phyloP scores from a whole-genome alignment of 306 rosid genomes.

The Cyclanthera cordifolia region DNA sequence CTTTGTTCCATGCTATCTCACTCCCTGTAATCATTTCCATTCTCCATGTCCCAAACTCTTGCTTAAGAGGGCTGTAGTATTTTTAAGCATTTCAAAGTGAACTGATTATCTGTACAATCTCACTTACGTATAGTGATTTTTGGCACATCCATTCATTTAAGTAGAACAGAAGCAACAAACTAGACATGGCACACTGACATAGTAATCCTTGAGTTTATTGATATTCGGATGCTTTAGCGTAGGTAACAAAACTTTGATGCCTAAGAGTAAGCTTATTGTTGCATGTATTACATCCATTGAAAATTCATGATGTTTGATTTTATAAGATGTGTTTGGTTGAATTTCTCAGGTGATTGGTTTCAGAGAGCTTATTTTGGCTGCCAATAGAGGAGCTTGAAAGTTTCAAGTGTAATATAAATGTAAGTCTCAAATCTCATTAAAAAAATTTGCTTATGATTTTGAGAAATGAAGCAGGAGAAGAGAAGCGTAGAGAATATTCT shows the following conservation, averaged over 20 bases:
- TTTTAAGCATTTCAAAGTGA: too few relatives aligned
- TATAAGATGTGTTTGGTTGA: not conserved
- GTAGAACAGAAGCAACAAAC: not conserved
- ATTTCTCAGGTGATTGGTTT: conserved; percentile 3
- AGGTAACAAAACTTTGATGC: not conserved
- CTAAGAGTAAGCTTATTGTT: too few relatives aligned
- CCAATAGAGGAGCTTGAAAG: not conserved
- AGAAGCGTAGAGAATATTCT: too few relatives aligned
- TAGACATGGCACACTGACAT: too few relatives aligned
- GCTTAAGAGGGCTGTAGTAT: too few relatives aligned
- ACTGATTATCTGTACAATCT: not conserved
- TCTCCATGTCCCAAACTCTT: too few relatives aligned
- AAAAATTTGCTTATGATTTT: too few relatives aligned
- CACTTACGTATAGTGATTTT: not conserved
- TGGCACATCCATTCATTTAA: not conserved
- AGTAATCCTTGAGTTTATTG: not conserved
- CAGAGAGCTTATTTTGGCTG: not conserved
- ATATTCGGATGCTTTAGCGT: not conserved
- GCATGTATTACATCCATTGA: too few relatives aligned
- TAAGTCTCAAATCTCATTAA: not conserved
- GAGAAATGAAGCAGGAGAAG: too few relatives aligned
- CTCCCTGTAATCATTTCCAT: too few relatives aligned
- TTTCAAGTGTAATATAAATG: not conserved
- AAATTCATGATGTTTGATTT: too few relatives aligned
- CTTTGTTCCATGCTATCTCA: too few relatives aligned